Evolutionary conservation across 2,329 filamentous ascomycete genomes (phyloP).

Genomic region (Bipolaris victoriae): DNA sequence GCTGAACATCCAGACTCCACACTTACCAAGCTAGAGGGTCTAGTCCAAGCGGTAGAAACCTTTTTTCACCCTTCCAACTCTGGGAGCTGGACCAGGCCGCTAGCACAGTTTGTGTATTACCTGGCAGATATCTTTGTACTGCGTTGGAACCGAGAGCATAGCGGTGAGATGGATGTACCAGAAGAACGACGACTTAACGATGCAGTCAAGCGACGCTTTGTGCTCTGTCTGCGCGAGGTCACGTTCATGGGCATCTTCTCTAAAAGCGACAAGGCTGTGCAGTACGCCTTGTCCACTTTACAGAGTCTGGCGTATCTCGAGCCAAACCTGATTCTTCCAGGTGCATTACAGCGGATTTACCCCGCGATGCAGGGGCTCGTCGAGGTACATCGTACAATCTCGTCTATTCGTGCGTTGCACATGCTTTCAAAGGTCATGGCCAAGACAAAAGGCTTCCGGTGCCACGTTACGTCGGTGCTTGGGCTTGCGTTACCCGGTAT

Average conservation of each 20-base stretch:
- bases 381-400: constrained; percentile 94
- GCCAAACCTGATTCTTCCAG: constrained; percentile 87
- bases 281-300: constrained; percentile 87
- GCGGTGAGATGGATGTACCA: constrained; percentile 87
- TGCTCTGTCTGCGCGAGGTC: constrained; percentile 85
- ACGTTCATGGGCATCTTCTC: constrained; percentile 98
- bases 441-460: constrained; percentile 92
- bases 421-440: constrained; percentile 91
- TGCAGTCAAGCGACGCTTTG: constrained; percentile 86
- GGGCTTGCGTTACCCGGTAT: constrained; percentile 92
- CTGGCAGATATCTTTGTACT: constrained; percentile 96
- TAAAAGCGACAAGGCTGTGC: constrained; percentile 90
- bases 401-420: constrained; percentile 88
- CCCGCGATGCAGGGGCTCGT: constrained; percentile 95
- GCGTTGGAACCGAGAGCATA: constrained; percentile 94
- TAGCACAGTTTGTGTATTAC: constrained; percentile 90
- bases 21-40: constrained; percentile 81
- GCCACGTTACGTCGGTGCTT: constrained; percentile 92
- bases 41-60: constrained; percentile 94
- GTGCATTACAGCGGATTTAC: constrained; percentile 93
- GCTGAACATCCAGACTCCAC: constrained; percentile 79
- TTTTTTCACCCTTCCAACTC: constrained; percentile 99
- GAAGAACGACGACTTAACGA: constrained; percentile 77
- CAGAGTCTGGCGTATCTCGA: constrained; percentile 91
- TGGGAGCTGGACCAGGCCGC: constrained; percentile 85